Evolutionary conservation across 371 early-diverging fungal genomes (phyloP), one percentile per base, ranked within the genome.

Genomic region (Apophysomyces trapeziformis): DNA sequence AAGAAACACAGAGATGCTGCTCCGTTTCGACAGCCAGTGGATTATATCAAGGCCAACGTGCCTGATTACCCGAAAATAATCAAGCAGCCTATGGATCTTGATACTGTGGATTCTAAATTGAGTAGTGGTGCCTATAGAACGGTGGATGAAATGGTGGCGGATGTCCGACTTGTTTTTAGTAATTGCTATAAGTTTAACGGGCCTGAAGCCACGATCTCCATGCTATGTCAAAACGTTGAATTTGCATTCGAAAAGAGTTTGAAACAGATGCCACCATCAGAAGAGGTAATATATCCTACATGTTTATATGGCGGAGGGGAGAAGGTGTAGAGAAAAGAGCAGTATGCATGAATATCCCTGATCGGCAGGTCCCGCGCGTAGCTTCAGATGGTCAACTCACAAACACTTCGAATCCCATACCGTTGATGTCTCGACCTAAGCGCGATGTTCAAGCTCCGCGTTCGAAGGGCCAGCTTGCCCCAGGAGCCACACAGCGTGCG

Each of bases 21-120:
- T 18, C 93, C 94, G 3, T 99, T 99, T 70, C 75, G 95, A 18
- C 80, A 87, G 50, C 99, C 99, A 1, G 99, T 99, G 4, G 99
- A 99, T 77, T 93, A 95, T 43, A 82, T 96, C 38, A 88, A 87
- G 50, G 83, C 98, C 14, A 89, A 90, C 54, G 90, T 99, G 16
- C 99, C 99, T 4, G 96, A 95, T 70, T 99, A 99, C 76, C 92
- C 91, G 21, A 87, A 89, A 9, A 88, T 94, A 70, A 89, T 99
- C 78, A 96, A 94, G 73, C 70, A 87, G 36, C 99, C 99, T 0
- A 99, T 99, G 99, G 99, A 99, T 71, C 77, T 99, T 7, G 89
- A 92, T 9, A 99, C 99, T 0, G 91, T 98, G 16, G 94, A 94
- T 65, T 79, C 80, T 54, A 96, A 96, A 76, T 77, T 99, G 7